Conservation (phyloP, 116 monocot genomes). For the Phalaenopsis hybrid region DNA sequence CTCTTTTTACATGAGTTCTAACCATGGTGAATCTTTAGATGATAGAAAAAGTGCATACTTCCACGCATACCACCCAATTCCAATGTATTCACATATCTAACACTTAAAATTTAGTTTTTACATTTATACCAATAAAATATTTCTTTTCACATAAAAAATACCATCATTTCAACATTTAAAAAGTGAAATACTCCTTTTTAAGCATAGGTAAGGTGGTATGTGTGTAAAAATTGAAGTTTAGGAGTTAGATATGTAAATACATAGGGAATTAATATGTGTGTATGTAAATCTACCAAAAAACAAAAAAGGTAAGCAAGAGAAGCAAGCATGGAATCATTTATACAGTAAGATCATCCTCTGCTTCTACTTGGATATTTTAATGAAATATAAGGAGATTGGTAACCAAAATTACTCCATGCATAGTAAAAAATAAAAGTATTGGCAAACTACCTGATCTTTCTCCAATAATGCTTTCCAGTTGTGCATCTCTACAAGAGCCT, state of each 20-base stretch:
- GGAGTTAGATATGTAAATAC: too few species aligned
- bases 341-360: not conserved
- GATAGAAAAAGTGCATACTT: not conserved
- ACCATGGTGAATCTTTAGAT: not conserved
- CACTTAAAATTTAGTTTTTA: too few species aligned
- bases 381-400: not conserved
- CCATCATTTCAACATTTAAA: too few species aligned
- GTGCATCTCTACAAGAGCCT: conserved; percentile 62
- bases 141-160: too few species aligned
- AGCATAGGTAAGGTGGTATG: too few species aligned
- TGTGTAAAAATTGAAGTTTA: too few species aligned
- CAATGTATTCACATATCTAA: too few species aligned
- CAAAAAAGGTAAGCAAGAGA: not conserved
- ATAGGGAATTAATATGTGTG: too few species aligned
- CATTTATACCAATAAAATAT: too few species aligned
- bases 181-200: too few species aligned
- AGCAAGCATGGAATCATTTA: not conserved
- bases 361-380: not conserved
- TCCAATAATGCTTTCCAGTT: conserved; percentile 57
- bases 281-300: not conserved
- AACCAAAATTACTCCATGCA: not conserved
- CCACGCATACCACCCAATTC: too few species aligned
- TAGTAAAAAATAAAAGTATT: not conserved
- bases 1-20: not conserved
- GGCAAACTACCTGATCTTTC: conserved; percentile 55